phyloP scores from a whole-genome alignment of 176 grass and related monocot species.

The Eremochloa ophiuroides region DNA sequence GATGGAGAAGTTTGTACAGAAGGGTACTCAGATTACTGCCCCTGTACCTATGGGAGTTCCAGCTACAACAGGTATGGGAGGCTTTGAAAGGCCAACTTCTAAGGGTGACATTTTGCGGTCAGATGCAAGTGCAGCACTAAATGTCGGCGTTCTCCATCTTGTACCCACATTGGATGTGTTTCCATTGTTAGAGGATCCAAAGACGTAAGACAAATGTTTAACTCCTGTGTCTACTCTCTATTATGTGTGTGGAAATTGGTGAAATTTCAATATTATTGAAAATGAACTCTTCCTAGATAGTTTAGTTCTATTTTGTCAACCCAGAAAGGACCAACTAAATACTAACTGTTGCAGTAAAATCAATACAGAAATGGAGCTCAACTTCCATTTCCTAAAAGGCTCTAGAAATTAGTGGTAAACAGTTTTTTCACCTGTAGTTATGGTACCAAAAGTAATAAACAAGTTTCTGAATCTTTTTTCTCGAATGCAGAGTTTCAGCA shows the following conservation, averaged over 20 bases:
- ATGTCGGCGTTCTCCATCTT: slow-evolving; percentile 97
- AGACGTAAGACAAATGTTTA: slow-evolving; percentile 61
- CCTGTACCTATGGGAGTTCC: slow-evolving; percentile 93
- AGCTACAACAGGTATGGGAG: slow-evolving; percentile 96
- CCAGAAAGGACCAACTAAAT: not conserved
- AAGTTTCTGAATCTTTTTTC: not conserved
- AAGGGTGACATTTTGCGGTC: slow-evolving; percentile 82
- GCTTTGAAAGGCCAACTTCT: slow-evolving; percentile 88
- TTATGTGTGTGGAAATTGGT: not conserved
- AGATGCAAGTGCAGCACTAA: slow-evolving; percentile 89
- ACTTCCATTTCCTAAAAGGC: not conserved
- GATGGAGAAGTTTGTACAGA: slow-evolving; percentile 99
- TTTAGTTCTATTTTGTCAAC: slow-evolving; percentile 8
- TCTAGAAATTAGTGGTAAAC: not conserved
- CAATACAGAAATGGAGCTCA: slow-evolving; percentile 7
- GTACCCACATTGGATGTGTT: slow-evolving; percentile 93
- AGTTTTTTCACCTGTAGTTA: not conserved
- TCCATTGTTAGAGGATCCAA: slow-evolving; percentile 80
- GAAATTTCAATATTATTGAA: not conserved
- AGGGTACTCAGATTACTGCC: slow-evolving; percentile 92
- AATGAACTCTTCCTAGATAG: not conserved
- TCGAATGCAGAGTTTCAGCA: not conserved
- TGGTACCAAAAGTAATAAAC: not conserved
- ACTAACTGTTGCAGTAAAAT: slow-evolving; percentile 13
- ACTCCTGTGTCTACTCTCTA: slow-evolving; percentile 3